phyloP scores from a whole-genome alignment of 352 stramenopile species.

The Elongisporangium anandrum region DNA sequence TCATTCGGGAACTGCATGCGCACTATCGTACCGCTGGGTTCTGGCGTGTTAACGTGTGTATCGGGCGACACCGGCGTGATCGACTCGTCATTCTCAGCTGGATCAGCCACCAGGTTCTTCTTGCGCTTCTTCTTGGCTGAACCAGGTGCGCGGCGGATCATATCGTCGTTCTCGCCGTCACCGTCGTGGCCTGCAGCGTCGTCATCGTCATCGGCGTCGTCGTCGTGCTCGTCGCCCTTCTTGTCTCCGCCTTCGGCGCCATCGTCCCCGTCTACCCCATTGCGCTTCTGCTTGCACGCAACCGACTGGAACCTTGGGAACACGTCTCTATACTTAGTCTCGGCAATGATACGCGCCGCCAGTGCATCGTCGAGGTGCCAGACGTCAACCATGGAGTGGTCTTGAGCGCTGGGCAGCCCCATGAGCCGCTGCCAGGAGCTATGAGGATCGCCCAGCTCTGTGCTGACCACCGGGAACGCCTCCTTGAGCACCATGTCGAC shows the following conservation, averaged over 20 bases:
- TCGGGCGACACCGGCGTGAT: conserved; percentile 57
- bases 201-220: conserved; percentile 53
- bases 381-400: conserved; percentile 72
- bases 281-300: conserved; percentile 27
- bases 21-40: conserved; percentile 36
- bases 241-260: conserved; percentile 39
- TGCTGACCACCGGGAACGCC: not conserved
- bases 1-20: conserved; percentile 62
- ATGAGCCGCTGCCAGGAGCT: conserved; percentile 58
- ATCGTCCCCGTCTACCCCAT: conserved; percentile 30
- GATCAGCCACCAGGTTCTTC: conserved; percentile 27
- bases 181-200: conserved; percentile 42
- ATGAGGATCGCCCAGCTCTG: conserved; percentile 32
- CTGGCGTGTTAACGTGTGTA: conserved; percentile 62
- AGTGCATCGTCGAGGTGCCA: conserved; percentile 61
- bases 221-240: conserved; percentile 46
- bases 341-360: conserved; percentile 44
- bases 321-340: conserved; percentile 65
- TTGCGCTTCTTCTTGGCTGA: conserved; percentile 46
- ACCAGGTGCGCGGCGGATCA: conserved; percentile 23
- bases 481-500: conserved; percentile 38
- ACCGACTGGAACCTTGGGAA: conserved; percentile 50
- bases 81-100: conserved; percentile 54
- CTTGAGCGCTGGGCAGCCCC: conserved; percentile 37
- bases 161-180: conserved; percentile 35